These are phyloP conservation scores for Lentinula sp. DNA, from an alignment of 768 basidiomycete species.

Conservation along the genomic window DNA sequence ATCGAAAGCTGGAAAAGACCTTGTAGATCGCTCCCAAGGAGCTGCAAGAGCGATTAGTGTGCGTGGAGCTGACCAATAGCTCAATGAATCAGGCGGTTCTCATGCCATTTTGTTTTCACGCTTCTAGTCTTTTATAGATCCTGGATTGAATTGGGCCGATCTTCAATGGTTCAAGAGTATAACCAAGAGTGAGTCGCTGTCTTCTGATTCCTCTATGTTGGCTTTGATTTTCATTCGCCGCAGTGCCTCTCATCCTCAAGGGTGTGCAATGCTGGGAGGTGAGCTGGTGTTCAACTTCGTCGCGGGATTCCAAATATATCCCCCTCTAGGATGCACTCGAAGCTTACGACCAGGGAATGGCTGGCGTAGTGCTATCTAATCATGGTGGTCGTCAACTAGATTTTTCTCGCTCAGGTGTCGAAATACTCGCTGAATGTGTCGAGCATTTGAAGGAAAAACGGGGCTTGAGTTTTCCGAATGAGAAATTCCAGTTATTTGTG, in stretches of 20 bases:
- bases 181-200: constrained; percentile 26
- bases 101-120: background rate
- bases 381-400: constrained; percentile 79
- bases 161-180: constrained; percentile 71
- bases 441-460: constrained; percentile 59
- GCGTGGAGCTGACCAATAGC: background rate
- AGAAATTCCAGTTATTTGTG: constrained; percentile 77
- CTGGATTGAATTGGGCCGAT: constrained; percentile 81
- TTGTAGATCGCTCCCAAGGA: constrained; percentile 80
- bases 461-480: constrained; percentile 69
- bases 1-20: constrained; percentile 40
- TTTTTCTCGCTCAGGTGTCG: constrained; percentile 81
- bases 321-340: constrained; percentile 62
- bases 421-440: constrained; percentile 85
- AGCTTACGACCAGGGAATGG: constrained; percentile 71
- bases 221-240: background rate
- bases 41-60: constrained; percentile 90
- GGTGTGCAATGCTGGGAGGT: constrained; percentile 86
- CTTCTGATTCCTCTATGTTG: background rate
- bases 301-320: too few relatives aligned
- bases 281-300: constrained; percentile 6
- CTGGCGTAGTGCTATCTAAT: constrained; percentile 82
- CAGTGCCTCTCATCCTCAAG: constrained; percentile 88
- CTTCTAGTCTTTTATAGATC: constrained; percentile 87
- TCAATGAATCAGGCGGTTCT: background rate